A percentile compares a stretch with the other conserved stretches of the same genome.
Conservation (phyloP, 441 rosid genomes). For the Brassica balearica region DNA sequence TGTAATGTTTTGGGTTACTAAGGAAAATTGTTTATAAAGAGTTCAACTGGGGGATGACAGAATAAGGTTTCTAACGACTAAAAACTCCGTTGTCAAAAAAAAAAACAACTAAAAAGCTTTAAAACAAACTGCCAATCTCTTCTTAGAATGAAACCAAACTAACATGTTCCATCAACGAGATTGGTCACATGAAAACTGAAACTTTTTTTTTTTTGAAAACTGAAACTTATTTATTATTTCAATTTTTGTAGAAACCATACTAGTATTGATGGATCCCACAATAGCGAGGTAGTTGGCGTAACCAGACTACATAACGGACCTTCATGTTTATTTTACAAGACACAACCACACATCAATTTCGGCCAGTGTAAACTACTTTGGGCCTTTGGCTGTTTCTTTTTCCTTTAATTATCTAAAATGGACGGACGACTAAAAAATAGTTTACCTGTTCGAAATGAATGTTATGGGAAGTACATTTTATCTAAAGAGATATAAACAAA, state of each 20-base stretch:
- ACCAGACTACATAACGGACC: slow-evolving; percentile 33
- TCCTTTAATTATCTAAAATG: neutral
- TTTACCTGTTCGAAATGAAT: too few relatives aligned
- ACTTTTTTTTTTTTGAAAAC: neutral
- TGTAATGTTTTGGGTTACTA: too few relatives aligned
- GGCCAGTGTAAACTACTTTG: neutral
- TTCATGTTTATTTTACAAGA: slow-evolving; percentile 38
- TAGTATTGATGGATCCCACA: slow-evolving; percentile 25
- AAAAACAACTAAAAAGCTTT: neutral
- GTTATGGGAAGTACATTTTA: too few relatives aligned
- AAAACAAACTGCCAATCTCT: slow-evolving; percentile 7
- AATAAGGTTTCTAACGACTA: slow-evolving; percentile 11
- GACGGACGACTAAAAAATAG: neutral
- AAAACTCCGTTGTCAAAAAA: too few relatives aligned
- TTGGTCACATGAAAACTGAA: slow-evolving; percentile 21
- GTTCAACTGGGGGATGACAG: neutral
- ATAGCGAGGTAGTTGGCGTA: slow-evolving; percentile 23
- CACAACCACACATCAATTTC: slow-evolving; percentile 27
- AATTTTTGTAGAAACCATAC: neutral
- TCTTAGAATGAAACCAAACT: slow-evolving; percentile 34
- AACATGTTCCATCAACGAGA: slow-evolving; percentile 40
- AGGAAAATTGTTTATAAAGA: too few relatives aligned
- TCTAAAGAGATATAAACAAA: too few relatives aligned
- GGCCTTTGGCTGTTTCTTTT: neutral
- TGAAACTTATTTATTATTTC: neutral